Base-by-base conservation (phyloP, 1,284 basidiomycete species). In the Fomitopsis schrenkii region DNA sequence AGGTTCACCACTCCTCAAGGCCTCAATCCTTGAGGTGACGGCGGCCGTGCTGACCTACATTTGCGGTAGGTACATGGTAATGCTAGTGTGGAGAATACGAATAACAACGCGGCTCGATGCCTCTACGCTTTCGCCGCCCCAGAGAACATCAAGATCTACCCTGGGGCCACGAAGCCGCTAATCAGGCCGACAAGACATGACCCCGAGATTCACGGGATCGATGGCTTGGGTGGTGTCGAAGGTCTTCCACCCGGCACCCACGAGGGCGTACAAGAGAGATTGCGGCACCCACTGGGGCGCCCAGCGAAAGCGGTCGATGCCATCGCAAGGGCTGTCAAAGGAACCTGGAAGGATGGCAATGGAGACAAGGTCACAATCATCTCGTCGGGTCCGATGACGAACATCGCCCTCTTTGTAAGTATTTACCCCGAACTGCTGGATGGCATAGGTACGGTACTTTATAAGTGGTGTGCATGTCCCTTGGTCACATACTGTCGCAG, bases 341-440 rank as follows among this genome's bases (percentile, higher is more conserved):
- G 79, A 3, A 75, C 76, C 0, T 88, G 86, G 86, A 79, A 82
- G 7, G 73, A 75, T 14, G 85, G 86, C 1, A 63, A 68, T 3
- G 87, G 86, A 0, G 67, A 74, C 41, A 83, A 88, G 71, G 80
- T 90, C 5, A 83, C 83, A 2, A 68, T 95, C 4, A 80, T 93
- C 1, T 91, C 92, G 0, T 86, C 83, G 5, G 93, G 93, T 0
- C 88, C 92, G 3, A 85, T 92, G 84, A 94, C 93, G n/a, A 95
- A 95, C 66, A 79, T 91, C 41, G 93, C 90, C 0, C 75, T 93
- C 2, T 93, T 94, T 69, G 79, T 90, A 19, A 82, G 82, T 62
- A 82, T 85, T 1, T 89, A 89, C 72, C 84, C 89, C 0, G 84
- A 91, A 45, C 76, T 95, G 8, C 69, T 92, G n/a, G 79, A 79